Base-by-base conservation (phyloP, 1,284 basidiomycete genomes). In the Ceratobasidium sp. region DNA sequence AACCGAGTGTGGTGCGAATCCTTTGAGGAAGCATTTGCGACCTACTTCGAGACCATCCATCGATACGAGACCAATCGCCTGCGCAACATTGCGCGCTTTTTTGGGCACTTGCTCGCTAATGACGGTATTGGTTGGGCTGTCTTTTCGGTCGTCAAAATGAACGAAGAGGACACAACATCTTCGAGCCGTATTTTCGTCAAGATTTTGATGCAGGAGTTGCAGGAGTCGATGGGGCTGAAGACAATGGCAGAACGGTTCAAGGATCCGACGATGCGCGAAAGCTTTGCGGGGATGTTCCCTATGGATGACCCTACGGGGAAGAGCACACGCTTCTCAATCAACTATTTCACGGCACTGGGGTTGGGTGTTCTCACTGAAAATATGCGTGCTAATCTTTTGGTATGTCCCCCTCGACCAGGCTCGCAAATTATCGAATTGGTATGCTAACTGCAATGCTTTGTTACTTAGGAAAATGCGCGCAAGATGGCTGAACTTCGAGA, bases 21-120 rank as follows among this genome's bases (percentile, higher is more conserved):
- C 77, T 95, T 95, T 81, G 95, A 99, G 81, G 84, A 91, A 76
- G 94, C 95, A 3, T 99, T 99, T 85, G 84, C 84, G 57, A 94
- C 89, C 79, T 99, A 99, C 84, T 99, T 97, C 85, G 92, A 91
- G 29, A 99, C 97, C 5, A 97, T 99, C 78, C 97, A 99, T 84
- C 93, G 98, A 69, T 99, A 99, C 84, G 97, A 99, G 84, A 98
- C 97, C 27, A 99, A 99, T 83, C 94, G 97, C 24, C 87, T 99
- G 59, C 94, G 97, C 75, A 99, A 99, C 82, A 98, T 99, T 78
- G 95, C 94, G 4, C 90, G 96, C 48, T 96, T 99, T 87, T 99
- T 99, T 80, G 97, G 97, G 0, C 95, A 97, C 80, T 85, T 97
- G 29, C 79, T 98, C 76, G 91, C 91, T 11, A 91, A 90, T 11